These are phyloP conservation scores for Herpetomonas muscarum DNA, from an alignment of 208 protist species.

Conservation along the genomic window DNA sequence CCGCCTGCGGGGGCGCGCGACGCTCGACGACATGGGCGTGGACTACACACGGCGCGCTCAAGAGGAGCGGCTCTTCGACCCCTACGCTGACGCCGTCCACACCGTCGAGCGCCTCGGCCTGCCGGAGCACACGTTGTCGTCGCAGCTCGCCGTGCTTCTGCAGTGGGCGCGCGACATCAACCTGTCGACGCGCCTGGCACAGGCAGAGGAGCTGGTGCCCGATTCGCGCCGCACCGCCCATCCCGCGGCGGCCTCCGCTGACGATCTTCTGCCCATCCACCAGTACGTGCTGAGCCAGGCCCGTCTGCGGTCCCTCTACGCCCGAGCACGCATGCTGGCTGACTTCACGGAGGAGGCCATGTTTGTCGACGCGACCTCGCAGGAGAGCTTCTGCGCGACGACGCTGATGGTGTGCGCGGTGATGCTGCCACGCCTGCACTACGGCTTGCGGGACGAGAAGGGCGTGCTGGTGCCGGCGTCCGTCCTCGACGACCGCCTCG, in stretches of 20 bases:
- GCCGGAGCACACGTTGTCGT: conserved; percentile 40
- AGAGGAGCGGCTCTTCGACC: conserved; percentile 70
- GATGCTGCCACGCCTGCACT: conserved; percentile 52
- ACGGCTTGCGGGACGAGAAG: conserved; percentile 40
- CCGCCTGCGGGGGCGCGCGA: conserved; percentile 40
- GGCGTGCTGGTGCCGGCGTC: conserved; percentile 42
- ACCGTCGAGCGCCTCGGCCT: conserved; percentile 58
- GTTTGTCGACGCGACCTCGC: conserved; percentile 72
- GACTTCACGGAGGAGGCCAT: conserved; percentile 57
- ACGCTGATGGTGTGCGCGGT: conserved; percentile 76
- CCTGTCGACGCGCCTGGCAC: conserved; percentile 55
- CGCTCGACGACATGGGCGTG: conserved; percentile 80
- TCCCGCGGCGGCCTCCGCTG: conserved; percentile 62
- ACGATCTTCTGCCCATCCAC: conserved; percentile 87
- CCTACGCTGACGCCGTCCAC: conserved; percentile 77
- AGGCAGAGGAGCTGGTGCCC: too few relatives aligned
- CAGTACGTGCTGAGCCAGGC: conserved; percentile 78
- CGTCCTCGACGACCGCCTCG: conserved; percentile 23
- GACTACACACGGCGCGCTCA: conserved; percentile 55
- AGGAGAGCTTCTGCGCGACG: conserved; percentile 73
- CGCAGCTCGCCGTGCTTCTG: conserved; percentile 55
- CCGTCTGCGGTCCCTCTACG: conserved; percentile 40
- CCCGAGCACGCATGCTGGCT: conserved; percentile 55
- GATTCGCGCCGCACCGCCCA: too few relatives aligned
- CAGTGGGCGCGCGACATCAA: conserved; percentile 83